Conservation (phyloP, 345 rosid species). For the Pugionium dolabratum region DNA sequence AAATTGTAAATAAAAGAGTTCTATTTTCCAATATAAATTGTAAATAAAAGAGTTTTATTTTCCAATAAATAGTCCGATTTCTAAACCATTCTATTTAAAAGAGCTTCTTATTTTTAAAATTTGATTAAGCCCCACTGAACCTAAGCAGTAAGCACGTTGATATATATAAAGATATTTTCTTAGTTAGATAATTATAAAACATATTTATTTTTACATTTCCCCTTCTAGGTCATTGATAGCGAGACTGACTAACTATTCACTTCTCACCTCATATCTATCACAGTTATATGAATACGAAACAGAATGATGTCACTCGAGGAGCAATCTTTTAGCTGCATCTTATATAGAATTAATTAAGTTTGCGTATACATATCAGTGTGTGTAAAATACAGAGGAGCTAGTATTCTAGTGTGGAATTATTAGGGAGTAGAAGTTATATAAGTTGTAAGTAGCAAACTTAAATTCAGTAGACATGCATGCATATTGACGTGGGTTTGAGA, state of each 20-base stretch:
- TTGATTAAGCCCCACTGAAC: too few relatives aligned
- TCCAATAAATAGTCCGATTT: too few relatives aligned
- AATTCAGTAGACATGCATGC: neutral
- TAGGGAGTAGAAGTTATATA: neutral
- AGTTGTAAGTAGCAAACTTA: neutral
- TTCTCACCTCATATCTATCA: neutral
- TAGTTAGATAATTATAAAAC: too few relatives aligned
- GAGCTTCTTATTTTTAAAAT: too few relatives aligned
- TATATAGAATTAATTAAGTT: neutral
- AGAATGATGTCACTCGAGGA: slow-evolving; percentile 8
- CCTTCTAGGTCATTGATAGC: neutral
- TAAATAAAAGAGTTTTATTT: too few relatives aligned
- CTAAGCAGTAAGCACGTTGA: too few relatives aligned
- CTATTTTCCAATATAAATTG: too few relatives aligned
- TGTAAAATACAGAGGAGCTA: neutral
- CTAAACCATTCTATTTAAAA: too few relatives aligned
- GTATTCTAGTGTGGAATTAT: too few relatives aligned
- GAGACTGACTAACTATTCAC: neutral
- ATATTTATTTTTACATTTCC: neutral
- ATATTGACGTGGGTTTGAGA: slow-evolving; percentile 22
- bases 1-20: too few relatives aligned
- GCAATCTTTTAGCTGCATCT: neutral
- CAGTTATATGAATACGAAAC: neutral
- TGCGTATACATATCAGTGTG: neutral
- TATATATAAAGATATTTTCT: too few relatives aligned